Conservation (phyloP, 164 flowering plant genomes). For the Brasenia schreberi region DNA sequence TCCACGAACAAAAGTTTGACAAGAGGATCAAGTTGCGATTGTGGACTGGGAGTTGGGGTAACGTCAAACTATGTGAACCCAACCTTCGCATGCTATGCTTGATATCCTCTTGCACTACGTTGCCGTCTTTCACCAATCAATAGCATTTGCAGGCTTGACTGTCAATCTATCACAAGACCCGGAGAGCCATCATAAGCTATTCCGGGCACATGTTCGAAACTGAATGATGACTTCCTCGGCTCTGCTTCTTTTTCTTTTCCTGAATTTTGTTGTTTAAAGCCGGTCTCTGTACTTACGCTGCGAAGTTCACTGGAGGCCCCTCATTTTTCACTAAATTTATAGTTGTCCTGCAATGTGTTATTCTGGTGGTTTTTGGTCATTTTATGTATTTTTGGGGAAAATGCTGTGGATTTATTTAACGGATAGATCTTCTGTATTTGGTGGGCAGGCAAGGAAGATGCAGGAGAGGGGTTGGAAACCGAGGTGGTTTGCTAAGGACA, state of each 20-base stretch:
- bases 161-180: not conserved
- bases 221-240: not conserved
- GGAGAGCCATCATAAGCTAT: not conserved
- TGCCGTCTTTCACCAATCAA: not conserved
- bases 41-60: not conserved
- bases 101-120: not conserved
- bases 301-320: too few relatives aligned
- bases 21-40: not conserved
- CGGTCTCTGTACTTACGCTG: too few relatives aligned
- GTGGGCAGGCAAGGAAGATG: conserved; percentile 1
- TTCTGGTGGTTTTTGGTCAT: not conserved
- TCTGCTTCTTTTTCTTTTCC: not conserved
- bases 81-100: not conserved
- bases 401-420: not conserved
- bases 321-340: too few relatives aligned
- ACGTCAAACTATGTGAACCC: not conserved
- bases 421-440: not conserved
- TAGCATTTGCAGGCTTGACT: not conserved
- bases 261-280: too few relatives aligned
- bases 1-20: not conserved
- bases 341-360: not conserved
- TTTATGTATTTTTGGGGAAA: not conserved
- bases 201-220: not conserved
- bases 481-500: not conserved
- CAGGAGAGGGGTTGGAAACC: not conserved